A percentile compares a stretch with the other conserved stretches of the same genome.
Conservation (phyloP, 768 basidiomycete species). For the Gymnopilus dilepis region DNA sequence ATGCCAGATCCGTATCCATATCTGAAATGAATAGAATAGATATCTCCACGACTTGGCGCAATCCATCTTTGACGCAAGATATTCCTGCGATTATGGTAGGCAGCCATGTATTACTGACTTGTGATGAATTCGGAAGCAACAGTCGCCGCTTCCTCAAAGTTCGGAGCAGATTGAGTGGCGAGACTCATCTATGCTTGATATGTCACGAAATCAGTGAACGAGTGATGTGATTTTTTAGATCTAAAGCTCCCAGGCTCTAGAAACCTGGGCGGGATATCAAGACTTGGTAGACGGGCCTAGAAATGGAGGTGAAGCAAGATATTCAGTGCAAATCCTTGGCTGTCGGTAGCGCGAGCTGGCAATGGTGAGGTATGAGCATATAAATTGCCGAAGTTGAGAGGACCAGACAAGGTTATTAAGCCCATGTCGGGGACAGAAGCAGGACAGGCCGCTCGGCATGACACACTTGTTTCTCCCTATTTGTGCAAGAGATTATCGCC, state of each 20-base stretch:
- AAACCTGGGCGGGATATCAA: no score
- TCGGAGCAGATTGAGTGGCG: slow-evolving; percentile 30
- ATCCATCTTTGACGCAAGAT: neutral
- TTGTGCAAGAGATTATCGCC: neutral
- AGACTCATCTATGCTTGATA: slow-evolving; percentile 26
- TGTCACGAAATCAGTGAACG: slow-evolving; percentile 4
- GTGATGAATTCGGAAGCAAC: slow-evolving; percentile 52
- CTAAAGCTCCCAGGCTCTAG: no score
- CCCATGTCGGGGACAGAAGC: neutral
- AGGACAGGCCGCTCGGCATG: neutral
- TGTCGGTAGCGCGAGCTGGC: no score
- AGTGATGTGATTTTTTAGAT: no score
- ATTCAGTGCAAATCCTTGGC: no score
- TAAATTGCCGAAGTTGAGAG: no score
- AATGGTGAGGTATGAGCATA: no score
- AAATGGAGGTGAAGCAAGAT: no score
- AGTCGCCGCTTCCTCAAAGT: slow-evolving; percentile 48
- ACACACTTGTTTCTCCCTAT: neutral
- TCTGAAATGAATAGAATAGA: neutral
- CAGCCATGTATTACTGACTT: slow-evolving; percentile 36
- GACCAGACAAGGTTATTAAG: neutral
- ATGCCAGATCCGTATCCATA: neutral
- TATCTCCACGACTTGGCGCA: no score
- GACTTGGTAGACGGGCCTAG: no score
- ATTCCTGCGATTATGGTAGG: neutral